Base-by-base conservation (phyloP, 2,329 filamentous ascomycete species). In the Hypoxylon sp. region DNA sequence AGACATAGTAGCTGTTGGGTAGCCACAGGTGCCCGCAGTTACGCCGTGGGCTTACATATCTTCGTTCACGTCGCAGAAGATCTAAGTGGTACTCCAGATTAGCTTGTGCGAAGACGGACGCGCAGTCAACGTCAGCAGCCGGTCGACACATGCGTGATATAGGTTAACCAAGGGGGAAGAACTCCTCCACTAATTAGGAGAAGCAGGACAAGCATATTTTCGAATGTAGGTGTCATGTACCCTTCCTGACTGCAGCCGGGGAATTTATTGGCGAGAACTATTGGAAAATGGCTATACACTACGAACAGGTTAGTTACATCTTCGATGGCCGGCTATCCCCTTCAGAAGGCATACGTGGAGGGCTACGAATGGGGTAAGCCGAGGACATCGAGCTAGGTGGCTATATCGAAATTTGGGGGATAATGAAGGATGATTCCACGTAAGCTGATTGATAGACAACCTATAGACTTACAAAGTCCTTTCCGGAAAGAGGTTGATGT, bases 61-160 rank as follows among this genome's bases (percentile, higher is more conserved):
- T 14, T 1, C 31, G 26, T 19, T 24, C 11, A 14, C 14, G 19
- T 19, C 29, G 14, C 46, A n/a, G 17, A 14, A 60, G 55, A 66
- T 69, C 65, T 66, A 22, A 26, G 68, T 57, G n/a, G 35, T 17
- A 68, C 62, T 47, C 47, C 14, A 66, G 66, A 71, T 64, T 69
- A 52, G n/a, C 53, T 53, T 58, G 54, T 57, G 64, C 50, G 29
- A 39, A 57, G 52, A n/a, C 58, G 51, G 62, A 53, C 50, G 37
- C 17, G 46, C 9, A 44, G 6, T 39, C 26, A 22, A 54, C n/a
- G 55, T 50, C 11, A 17, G 31, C 13, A 58, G 39, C 46, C 53
- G 29, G 50, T 46, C 42, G 51, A 39, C 47, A 62, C 46, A 58
- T 29, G 52, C 1, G 33, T 33, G 37, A 61, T 24, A 55, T 19